Base-by-base conservation (phyloP, 768 basidiomycete species). In the Agaricus sinodeliciosus region DNA sequence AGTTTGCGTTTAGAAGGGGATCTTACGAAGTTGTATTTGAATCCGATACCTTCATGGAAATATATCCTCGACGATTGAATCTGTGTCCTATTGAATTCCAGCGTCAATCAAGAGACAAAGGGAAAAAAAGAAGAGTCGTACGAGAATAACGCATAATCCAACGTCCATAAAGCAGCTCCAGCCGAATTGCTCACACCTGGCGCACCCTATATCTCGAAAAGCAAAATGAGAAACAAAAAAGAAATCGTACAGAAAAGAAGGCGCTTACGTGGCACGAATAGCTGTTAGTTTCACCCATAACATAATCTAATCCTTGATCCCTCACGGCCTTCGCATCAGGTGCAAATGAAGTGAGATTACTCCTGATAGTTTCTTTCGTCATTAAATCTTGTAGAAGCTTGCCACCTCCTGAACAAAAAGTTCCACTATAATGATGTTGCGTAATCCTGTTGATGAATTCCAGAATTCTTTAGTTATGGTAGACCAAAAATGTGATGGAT, bases 1-100 rank as follows among this genome's bases (percentile, higher is more conserved):
- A 12, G 19, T 28, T 36, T 43, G 16, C 35, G 22, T 22, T 22
- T 34, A 26, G 16, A 27, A 9, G 25, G 35, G 13, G 34, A 0
- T 56, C 67, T 49, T 51, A 81, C 84, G 49, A 85, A 68, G 60
- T 79, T 82, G 60, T 86, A 87, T 65, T 87, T 87, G 67, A 74
- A 87, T 0, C 85, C 85, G 49, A 87, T 69, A 13, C 84, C 85
- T 51, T 81, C 72, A 60, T 87, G 84, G 71, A 84, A 84, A 66
- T 76, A 81, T 13, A 82, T 55, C 46, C 75, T 69, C 26, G 74
- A 71, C 25, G 82, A 76, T 3, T 79, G 80, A 9, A 82, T 63
- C 56, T 77, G 76, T 1, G 78, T 66, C 15, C 72, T 73, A 47
- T 9, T 19, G 12, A 31, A 31, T 11, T 11, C 11, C 27, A 7